Base-by-base conservation (phyloP, 1,139 yeast species). In the Pichia sp. region DNA sequence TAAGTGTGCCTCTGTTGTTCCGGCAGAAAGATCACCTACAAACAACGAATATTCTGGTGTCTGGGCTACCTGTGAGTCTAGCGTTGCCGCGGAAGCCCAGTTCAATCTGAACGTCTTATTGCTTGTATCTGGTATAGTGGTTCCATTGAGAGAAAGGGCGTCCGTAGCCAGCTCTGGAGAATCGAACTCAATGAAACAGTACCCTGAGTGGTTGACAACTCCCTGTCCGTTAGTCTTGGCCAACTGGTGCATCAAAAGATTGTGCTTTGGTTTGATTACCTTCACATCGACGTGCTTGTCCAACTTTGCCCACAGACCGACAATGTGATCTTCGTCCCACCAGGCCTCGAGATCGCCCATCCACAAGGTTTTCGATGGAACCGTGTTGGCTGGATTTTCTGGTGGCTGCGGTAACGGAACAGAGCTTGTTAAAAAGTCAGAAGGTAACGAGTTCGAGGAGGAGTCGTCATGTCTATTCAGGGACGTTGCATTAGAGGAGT, bases 301-400 rank as follows among this genome's bases (percentile, higher is more conserved):
- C 50, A 75, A 66, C 44, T 72, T 67, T 34, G 69, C 71, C 97
- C 97, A 91, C 50, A 89, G 74, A 51, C 79, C 74, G 41, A 76
- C 74, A 48, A 91, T 80, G 47, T 80, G 74, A 16, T 72, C 73
- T 66, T 90, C 97, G 58, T 86, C 90, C 83, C 95, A 87, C 70
- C 81, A 75, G 1, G 95, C 88, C 61, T 90, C 96, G 46, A 91
- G 72, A 66, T 90, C 97, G 10, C 97, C 98, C 97, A 91, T 91
- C 96, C 96, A 90, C 50, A 89, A 67, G 2, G 78, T 73, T 46
- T 63, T 64, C 8, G 70, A 64, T 21, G 70, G 66, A 6, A 63
- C 69, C 4, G 66, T 60, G 51, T 66, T 64, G 12, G 71, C 67
- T 1, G 78, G 74, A 28, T 75, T 73, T 44, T 69, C 68, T 22